Evolutionary conservation across 2,329 filamentous ascomycete species (phyloP).

Genomic region (Drechslerella dactyloides): DNA sequence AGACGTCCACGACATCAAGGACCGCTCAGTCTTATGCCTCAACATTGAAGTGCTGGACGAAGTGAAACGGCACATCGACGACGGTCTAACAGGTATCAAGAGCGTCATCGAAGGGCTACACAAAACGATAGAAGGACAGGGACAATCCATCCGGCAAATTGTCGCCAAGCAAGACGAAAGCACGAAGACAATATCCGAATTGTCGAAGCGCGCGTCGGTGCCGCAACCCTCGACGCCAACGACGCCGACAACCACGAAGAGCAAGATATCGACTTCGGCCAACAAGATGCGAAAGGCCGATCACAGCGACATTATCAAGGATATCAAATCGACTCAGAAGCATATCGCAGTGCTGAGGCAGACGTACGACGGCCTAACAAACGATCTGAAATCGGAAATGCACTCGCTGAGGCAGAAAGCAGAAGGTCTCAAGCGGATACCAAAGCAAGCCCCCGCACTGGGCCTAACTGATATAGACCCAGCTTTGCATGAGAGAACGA

Average conservation of each 20-base stretch:
- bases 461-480: constrained; percentile 74
- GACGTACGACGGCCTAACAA: constrained; percentile 37
- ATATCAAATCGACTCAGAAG: constrained; percentile 43
- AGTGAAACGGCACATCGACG: constrained; percentile 94
- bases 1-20: constrained; percentile 89
- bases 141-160: constrained; percentile 79
- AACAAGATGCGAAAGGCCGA: constrained; percentile 38
- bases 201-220: constrained; percentile 49
- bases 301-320: constrained; percentile 33
- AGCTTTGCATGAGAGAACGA: constrained; percentile 68
- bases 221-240: constrained; percentile 43
- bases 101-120: constrained; percentile 85
- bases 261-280: not conserved
- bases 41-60: constrained; percentile 94
- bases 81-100: constrained; percentile 80
- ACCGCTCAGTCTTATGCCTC: constrained; percentile 89
- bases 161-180: constrained; percentile 90
- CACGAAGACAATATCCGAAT: constrained; percentile 77
- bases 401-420: constrained; percentile 30
- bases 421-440: constrained; percentile 31
- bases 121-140: constrained; percentile 81
- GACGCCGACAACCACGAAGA: constrained; percentile 29
- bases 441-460: constrained; percentile 57
- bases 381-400: constrained; percentile 35
- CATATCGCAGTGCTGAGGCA: constrained; percentile 44